phyloP scores from a whole-genome alignment of 352 stramenopile species.

The Globisporangium nagaii region DNA sequence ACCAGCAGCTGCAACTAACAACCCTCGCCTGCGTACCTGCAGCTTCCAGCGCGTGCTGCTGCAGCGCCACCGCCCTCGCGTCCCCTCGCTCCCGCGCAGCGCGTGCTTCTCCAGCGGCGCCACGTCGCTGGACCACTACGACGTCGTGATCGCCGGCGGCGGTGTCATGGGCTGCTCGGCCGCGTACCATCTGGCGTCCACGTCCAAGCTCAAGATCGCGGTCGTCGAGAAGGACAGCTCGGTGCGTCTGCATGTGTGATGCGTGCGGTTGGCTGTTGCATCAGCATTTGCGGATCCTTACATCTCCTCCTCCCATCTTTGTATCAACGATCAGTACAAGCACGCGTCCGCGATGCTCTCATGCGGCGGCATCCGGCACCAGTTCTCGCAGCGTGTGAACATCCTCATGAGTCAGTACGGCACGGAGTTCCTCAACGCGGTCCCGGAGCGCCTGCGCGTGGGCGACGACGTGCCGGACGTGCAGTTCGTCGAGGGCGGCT shows the following conservation, averaged over 20 bases:
- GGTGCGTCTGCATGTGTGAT: conserved; percentile 37
- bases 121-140: conserved; percentile 28
- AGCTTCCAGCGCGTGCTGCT: not conserved
- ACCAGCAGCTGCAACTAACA: not conserved
- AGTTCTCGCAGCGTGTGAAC: conserved; percentile 76
- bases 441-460: conserved; percentile 48
- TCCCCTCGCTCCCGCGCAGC: too few relatives aligned
- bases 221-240: conserved; percentile 67
- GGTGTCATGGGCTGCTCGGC: conserved; percentile 85
- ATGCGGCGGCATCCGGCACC: conserved; percentile 69
- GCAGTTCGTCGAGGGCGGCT: conserved; percentile 76
- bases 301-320: not conserved
- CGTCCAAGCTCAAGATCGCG: conserved; percentile 64
- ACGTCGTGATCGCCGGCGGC: conserved; percentile 74
- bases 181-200: conserved; percentile 74
- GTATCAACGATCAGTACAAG: conserved; percentile 79
- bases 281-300: too few relatives aligned
- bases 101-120: conserved; percentile 1
- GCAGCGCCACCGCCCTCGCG: not conserved
- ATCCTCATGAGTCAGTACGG: conserved; percentile 81
- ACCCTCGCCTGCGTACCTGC: not conserved
- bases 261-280: not conserved
- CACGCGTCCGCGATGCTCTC: conserved; percentile 75
- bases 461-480: conserved; percentile 60
- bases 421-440: conserved; percentile 54